These are phyloP conservation scores for Fraxinus quadrangulata DNA, from an alignment of 257 asterid species.

Conservation along the genomic window DNA sequence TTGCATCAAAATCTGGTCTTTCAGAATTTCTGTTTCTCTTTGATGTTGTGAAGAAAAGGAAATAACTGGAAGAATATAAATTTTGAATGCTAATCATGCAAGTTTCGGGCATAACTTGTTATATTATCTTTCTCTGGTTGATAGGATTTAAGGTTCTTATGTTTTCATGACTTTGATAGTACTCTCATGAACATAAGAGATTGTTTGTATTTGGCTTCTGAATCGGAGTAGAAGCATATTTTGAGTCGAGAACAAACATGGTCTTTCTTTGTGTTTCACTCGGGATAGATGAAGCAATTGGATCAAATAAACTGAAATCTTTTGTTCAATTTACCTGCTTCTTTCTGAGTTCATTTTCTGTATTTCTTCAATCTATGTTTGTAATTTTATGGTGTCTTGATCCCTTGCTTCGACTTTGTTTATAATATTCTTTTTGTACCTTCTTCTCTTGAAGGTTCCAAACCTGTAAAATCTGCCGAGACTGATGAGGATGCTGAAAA, in stretches of 20 bases:
- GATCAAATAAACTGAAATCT: neutral
- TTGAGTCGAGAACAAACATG: neutral
- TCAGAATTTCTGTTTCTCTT: neutral
- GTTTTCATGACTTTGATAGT: neutral
- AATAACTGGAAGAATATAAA: neutral
- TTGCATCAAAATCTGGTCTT: neutral
- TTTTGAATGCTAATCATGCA: neutral
- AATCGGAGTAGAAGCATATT: neutral
- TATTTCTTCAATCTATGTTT: neutral
- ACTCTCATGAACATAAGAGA: neutral
- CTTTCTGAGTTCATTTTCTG: neutral
- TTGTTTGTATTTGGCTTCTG: neutral
- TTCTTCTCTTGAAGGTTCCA: constrained; percentile 39
- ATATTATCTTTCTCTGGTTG: neutral
- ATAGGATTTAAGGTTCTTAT: neutral
- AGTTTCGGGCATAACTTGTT: neutral
- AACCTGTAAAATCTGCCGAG: constrained; percentile 39
- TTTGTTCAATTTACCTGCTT: neutral
- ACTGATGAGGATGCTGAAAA: constrained; percentile 62
- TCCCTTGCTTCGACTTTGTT: neutral
- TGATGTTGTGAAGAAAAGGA: neutral
- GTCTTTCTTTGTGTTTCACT: neutral
- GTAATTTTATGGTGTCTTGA: neutral
- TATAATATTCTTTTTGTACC: neutral
- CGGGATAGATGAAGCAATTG: neutral